Conservation (phyloP, 306 rosid species). For the Pueraria montana region DNA sequence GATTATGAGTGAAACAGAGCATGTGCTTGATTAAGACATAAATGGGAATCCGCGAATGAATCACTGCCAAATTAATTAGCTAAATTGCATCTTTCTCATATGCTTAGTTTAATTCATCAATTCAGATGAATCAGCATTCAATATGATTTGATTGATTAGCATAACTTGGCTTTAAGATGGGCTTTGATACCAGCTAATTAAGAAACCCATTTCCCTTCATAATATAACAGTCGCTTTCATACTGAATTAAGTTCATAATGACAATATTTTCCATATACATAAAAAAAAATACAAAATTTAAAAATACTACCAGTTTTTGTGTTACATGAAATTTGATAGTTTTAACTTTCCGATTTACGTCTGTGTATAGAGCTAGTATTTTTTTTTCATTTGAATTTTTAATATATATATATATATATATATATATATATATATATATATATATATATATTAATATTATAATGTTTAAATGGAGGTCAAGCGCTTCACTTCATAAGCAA, state of each 20-base stretch:
- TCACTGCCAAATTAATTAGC: not conserved
- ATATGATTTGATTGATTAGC: not conserved
- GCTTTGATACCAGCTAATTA: too few relatives aligned
- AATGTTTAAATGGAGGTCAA: too few relatives aligned
- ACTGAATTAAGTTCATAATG: not conserved
- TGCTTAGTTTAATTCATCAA: not conserved
- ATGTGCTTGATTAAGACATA: conserved; percentile 27
- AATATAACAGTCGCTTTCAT: not conserved
- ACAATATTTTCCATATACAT: not conserved
- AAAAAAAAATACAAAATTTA: not conserved
- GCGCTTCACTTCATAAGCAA: too few relatives aligned
- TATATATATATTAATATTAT: too few relatives aligned
- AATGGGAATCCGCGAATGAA: not conserved
- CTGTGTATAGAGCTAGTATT: too few relatives aligned
- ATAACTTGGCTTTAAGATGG: not conserved
- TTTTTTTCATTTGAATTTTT: too few relatives aligned
- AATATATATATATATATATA: too few relatives aligned
- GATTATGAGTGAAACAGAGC: conserved; percentile 7
- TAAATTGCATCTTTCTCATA: not conserved
- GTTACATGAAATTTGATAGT: too few relatives aligned
- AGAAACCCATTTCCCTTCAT: not conserved
- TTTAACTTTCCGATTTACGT: too few relatives aligned
- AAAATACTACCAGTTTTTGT: not conserved
- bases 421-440: too few relatives aligned
- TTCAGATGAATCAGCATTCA: conserved; percentile 3